Conservation (phyloP, 192 early-diverging fungal species). For the Glomus cerebriforme region DNA sequence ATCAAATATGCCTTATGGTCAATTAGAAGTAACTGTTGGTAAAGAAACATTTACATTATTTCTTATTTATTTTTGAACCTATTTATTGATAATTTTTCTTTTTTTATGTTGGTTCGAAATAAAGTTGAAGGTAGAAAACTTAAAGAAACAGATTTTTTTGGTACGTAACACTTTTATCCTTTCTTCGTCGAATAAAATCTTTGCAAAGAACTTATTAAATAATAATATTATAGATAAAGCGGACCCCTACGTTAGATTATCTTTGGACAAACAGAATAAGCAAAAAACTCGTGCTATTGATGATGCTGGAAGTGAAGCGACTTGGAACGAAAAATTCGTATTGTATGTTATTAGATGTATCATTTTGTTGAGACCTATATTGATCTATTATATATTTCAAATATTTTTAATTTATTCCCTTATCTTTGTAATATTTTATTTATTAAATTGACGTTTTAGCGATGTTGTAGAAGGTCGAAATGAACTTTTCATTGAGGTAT, state of each 20-base stretch:
- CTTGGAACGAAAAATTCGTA: neutral
- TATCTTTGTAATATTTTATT: neutral
- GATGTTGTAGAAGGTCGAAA: conserved; percentile 4
- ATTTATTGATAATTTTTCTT: neutral
- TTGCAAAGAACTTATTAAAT: neutral
- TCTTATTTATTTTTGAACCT: neutral
- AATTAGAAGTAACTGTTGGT: conserved; percentile 6
- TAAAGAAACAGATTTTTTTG: neutral
- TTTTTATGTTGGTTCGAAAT: neutral
- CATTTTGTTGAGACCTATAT: too few relatives aligned
- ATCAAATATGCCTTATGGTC: conserved; percentile 18
- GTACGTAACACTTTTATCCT: neutral
- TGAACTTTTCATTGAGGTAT: conserved; percentile 9
- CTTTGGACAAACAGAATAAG: conserved; percentile 11
- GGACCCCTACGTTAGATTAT: conserved; percentile 14
- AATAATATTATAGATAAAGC: neutral
- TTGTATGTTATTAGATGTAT: conserved; percentile 2
- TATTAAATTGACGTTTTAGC: neutral
- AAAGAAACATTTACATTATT: neutral
- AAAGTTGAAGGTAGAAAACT: conserved; percentile 11
- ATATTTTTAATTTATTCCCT: too few relatives aligned
- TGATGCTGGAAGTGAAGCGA: neutral
- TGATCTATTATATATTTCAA: too few relatives aligned
- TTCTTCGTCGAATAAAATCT: neutral
- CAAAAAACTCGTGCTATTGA: conserved; percentile 4